These are phyloP conservation scores for Aphanoascus verrucosus DNA, from an alignment of 2,329 filamentous ascomycete species.

Conservation along the genomic window DNA sequence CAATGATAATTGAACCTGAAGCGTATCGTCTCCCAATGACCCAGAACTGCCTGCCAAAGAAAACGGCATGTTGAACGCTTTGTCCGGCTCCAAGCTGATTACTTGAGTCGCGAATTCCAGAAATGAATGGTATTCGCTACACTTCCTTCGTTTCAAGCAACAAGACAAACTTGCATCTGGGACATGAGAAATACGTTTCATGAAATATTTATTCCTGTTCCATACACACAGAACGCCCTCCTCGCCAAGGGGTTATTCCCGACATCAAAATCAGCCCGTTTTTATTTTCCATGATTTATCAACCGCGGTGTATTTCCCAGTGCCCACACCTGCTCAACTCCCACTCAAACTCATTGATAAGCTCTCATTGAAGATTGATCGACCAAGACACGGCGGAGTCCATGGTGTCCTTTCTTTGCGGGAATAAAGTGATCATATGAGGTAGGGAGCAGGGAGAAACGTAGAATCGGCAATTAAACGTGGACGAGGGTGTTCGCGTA, in stretches of 20 bases:
- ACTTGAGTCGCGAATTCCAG: no score
- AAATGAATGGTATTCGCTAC: no score
- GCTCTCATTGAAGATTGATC: background rate
- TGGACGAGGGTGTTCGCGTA: background rate
- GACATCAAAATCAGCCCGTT: background rate
- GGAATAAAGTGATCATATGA: background rate
- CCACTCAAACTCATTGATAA: background rate
- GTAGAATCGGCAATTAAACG: background rate
- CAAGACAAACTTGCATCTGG: background rate
- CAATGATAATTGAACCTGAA: no score
- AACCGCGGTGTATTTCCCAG: background rate
- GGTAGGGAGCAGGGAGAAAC: background rate
- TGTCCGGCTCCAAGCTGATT: no score
- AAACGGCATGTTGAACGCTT: no score
- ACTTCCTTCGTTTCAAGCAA: background rate
- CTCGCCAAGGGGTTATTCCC: background rate
- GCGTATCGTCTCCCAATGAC: no score
- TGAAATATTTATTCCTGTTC: slow-evolving; percentile 8
- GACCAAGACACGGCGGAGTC: background rate
- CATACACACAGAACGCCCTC: slow-evolving; percentile 6
- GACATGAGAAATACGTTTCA: slow-evolving; percentile 8
- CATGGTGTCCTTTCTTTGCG: background rate
- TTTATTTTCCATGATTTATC: background rate
- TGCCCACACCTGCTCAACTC: background rate
- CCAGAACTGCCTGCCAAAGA: no score